phyloP scores from a whole-genome alignment of 345 rosid species.

The Erodium maritimum region DNA sequence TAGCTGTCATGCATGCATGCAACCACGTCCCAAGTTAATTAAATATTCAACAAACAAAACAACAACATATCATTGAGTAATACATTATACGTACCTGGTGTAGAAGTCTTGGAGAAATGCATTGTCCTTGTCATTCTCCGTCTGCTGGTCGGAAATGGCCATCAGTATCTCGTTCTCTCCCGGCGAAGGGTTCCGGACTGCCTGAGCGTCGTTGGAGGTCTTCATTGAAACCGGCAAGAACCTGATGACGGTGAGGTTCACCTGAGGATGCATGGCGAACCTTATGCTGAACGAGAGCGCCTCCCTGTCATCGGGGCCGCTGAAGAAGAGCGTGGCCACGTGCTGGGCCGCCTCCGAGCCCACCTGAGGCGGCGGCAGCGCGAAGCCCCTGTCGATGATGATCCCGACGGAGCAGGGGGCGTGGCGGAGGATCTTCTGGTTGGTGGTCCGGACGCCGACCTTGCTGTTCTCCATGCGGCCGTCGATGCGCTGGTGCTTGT shows the following conservation, averaged over 20 bases:
- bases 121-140: conserved; percentile 18
- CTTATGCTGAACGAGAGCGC: conserved; percentile 64
- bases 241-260: conserved; percentile 45
- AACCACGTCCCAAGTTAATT: too few relatives aligned
- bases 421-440: conserved; percentile 60
- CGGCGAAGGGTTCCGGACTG: conserved; percentile 5
- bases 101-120: conserved; percentile 45
- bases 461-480: conserved; percentile 50
- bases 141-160: too few relatives aligned
- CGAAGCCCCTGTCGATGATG: conserved; percentile 43
- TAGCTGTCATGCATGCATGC: too few relatives aligned
- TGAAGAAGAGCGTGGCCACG: conserved; percentile 61
- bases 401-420: conserved; percentile 75
- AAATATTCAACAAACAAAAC: too few relatives aligned
- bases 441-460: conserved; percentile 48
- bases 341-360: conserved; percentile 36
- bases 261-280: conserved; percentile 32
- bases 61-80: too few relatives aligned
- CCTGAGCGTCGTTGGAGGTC: conserved; percentile 23
- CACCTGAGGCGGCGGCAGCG: conserved; percentile 47
- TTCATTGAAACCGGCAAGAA: conserved; percentile 17
- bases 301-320: conserved; percentile 88
- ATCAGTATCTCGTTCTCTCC: too few relatives aligned
- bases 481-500: conserved; percentile 82
- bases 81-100: conserved; percentile 25